Conservation (phyloP, 306 rosid genomes). For the Biancaea sappan region DNA sequence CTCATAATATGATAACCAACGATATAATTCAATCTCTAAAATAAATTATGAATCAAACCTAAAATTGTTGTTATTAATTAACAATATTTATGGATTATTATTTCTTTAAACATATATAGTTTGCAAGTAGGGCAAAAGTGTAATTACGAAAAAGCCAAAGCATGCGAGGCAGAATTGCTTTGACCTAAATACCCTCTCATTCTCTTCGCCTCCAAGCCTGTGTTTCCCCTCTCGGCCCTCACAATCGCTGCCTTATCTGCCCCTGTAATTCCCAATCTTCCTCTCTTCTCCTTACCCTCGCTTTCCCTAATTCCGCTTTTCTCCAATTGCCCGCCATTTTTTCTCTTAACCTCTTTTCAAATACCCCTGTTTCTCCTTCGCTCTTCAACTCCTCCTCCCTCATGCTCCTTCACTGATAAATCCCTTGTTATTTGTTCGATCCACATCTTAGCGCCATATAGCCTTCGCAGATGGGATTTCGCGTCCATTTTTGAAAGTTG, state of each 20-base stretch:
- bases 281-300: constrained; percentile 67
- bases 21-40: too few species aligned
- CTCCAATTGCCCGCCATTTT: constrained; percentile 74
- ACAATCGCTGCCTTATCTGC: constrained; percentile 55
- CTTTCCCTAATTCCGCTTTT: constrained; percentile 56
- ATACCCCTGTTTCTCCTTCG: constrained; percentile 17
- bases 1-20: too few species aligned
- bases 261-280: constrained; percentile 63
- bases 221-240: constrained; percentile 73
- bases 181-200: constrained; percentile 80
- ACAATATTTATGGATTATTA: too few species aligned
- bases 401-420: too few species aligned
- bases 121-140: constrained; percentile 49
- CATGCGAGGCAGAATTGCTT: constrained; percentile 12
- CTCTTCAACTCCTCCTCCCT: background rate
- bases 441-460: background rate
- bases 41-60: too few species aligned
- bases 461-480: constrained; percentile 42
- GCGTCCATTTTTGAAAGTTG: constrained; percentile 27
- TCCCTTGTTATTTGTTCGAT: constrained; percentile 35
- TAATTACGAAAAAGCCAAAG: constrained; percentile 37
- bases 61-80: too few species aligned
- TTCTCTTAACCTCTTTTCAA: constrained; percentile 47
- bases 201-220: constrained; percentile 43
- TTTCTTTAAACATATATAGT: too few species aligned